Evolutionary conservation across 148 eudicot species (phyloP), one percentile per base, ranked within the genome.

Genomic region (Suaeda aralocaspica): DNA sequence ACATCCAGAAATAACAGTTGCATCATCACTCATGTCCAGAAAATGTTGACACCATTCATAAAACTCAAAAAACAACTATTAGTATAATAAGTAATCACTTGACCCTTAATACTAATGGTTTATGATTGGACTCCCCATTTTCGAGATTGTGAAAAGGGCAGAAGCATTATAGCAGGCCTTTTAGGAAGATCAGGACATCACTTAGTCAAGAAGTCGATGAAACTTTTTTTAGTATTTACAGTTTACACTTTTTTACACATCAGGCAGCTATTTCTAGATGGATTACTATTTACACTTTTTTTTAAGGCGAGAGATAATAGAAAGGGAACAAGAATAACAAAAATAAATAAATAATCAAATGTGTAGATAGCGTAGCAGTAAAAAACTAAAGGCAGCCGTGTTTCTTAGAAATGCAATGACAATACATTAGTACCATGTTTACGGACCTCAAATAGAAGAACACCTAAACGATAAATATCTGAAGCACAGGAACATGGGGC

Each of bases 401-500:
- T 15, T 59, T 68, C 42, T 44, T 29, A 64, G 18, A 41, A 70
- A 58, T 69, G 26, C 39, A 66, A 71, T 66, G 76, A 50, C 57
- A 46, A 56, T 61, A n/a, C n/a, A n/a, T n/a, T n/a, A n/a, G n/a
- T n/a, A 69, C 45, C 71, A 69, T 74, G 78, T 51, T 59, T 74
- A 75, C 88, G 67, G 34, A 86, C 98, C 97, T 94, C 98, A 80
- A 94, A 94, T 75, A 94, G 98, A 68, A 94, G 92, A 76, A 89
- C 92, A 60, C 98, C 98, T 74, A 94, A 80, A 68, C 87, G 84
- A 81, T 94, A 94, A 66, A 91, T 75, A 73, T 91, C 98, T 45
- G 97, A 91, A 80, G 97, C 89, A 82, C 95, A 88, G 73, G 97
- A 84, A 82, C 86, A 72, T 65, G 88, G 79, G 73, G 82, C 84